phyloP scores from a whole-genome alignment of 2,329 filamentous ascomycete species.

The Trichoderma sp. region DNA sequence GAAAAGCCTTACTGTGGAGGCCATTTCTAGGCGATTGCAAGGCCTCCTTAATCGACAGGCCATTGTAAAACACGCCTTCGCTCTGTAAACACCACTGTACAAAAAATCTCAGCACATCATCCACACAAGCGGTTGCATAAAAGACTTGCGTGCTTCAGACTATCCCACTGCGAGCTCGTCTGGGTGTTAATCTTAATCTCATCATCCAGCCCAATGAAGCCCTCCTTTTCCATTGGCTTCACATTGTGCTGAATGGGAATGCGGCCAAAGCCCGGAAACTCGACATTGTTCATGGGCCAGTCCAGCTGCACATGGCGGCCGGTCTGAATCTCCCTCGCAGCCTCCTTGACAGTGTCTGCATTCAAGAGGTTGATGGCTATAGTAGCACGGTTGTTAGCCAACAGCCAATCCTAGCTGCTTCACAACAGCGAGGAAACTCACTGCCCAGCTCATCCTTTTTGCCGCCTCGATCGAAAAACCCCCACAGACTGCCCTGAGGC shows the following conservation, averaged over 20 bases:
- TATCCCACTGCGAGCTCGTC: constrained; percentile 15
- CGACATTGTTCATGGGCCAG: constrained; percentile 8
- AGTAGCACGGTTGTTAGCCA: neutral
- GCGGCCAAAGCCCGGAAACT: constrained; percentile 9
- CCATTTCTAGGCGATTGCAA: neutral
- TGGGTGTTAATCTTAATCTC: constrained; percentile 14
- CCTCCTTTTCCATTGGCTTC: neutral
- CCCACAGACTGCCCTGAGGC: neutral
- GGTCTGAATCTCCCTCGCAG: neutral
- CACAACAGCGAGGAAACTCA: neutral
- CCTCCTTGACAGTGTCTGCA: neutral
- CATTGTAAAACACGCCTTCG: neutral
- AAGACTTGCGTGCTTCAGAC: neutral
- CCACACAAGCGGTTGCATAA: neutral
- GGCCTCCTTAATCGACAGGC: neutral
- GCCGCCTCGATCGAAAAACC: neutral
- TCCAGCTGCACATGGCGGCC: neutral
- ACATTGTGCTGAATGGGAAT: constrained; percentile 9
- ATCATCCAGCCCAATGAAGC: constrained; percentile 1
- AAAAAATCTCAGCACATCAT: neutral
- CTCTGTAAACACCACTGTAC: constrained; percentile 3
- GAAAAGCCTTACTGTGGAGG: neutral
- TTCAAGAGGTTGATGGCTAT: neutral
- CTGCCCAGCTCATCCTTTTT: constrained; percentile 9
- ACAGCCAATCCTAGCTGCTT: neutral